phyloP scores from a whole-genome alignment of 176 grass and related monocot species.

The Triticum turgidum region DNA sequence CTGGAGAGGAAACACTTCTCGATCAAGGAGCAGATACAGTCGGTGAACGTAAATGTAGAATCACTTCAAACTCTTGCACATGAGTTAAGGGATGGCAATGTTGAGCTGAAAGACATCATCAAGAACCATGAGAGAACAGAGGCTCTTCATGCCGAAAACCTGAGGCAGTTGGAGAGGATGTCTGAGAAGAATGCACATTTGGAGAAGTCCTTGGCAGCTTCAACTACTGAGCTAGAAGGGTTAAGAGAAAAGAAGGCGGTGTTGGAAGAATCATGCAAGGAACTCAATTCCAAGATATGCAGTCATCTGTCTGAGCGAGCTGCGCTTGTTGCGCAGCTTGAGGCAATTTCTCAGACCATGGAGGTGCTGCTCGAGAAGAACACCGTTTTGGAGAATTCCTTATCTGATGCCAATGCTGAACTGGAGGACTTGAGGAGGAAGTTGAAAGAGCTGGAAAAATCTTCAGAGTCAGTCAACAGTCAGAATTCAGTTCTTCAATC shows the following conservation, averaged over 20 bases:
- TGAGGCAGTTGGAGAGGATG: slow-evolving; percentile 60
- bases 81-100: slow-evolving; percentile 71
- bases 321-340: slow-evolving; percentile 57
- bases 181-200: slow-evolving; percentile 64
- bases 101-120: slow-evolving; percentile 77
- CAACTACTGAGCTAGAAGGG: slow-evolving; percentile 59
- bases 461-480: slow-evolving; percentile 40
- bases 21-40: slow-evolving; percentile 68
- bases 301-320: slow-evolving; percentile 51
- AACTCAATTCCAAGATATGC: slow-evolving; percentile 54
- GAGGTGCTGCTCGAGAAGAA: slow-evolving; percentile 61
- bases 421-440: slow-evolving; percentile 55
- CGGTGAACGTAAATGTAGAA: slow-evolving; percentile 66
- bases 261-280: slow-evolving; percentile 60
- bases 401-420: slow-evolving; percentile 68
- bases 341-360: slow-evolving; percentile 64
- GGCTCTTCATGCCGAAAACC: slow-evolving; percentile 45
- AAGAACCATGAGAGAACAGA: slow-evolving; percentile 61
- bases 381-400: slow-evolving; percentile 68
- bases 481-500: slow-evolving; percentile 53
- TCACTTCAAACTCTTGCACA: slow-evolving; percentile 59
- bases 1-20: slow-evolving; percentile 60
- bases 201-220: slow-evolving; percentile 59
- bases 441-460: slow-evolving; percentile 54
- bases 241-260: slow-evolving; percentile 48